Percentiles rank a stretch among this genome's conserved stretches.
Evolutionary conservation across 495 filamentous ascomycete species (phyloP).

Genomic region (Opeltia flavorubescens): DNA sequence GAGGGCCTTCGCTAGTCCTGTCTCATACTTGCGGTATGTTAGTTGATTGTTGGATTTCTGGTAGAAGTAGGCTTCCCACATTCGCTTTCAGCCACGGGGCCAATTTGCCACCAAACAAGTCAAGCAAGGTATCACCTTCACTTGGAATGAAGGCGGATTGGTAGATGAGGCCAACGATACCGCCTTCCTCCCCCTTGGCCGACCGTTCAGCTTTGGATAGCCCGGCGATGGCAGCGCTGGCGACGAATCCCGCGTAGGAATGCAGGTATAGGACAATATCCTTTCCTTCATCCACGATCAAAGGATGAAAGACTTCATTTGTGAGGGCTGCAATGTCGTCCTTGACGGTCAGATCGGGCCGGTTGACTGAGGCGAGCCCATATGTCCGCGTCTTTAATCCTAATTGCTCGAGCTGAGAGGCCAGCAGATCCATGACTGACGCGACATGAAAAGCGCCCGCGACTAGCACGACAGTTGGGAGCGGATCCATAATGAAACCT

Average conservation of each 20-base stretch:
- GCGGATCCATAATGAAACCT: constrained; percentile 2
- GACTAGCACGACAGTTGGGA: constrained; percentile 18
- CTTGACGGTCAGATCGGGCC: constrained; percentile 8
- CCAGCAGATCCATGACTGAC: constrained; percentile 16
- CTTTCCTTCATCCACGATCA: constrained; percentile 20
- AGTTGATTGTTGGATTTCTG: background rate
- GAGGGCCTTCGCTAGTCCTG: constrained; percentile 4
- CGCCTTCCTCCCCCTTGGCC: constrained; percentile 14
- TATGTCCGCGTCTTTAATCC: constrained; percentile 13
- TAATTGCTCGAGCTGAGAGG: constrained; percentile 5
- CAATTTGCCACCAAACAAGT: constrained; percentile 7
- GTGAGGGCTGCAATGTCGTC: constrained; percentile 10
- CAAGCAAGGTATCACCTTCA: background rate
- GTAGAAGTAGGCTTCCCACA: background rate
- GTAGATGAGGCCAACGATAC: constrained; percentile 19
- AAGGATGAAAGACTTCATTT: constrained; percentile 10
- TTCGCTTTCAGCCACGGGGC: constrained; percentile 5
- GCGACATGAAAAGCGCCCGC: constrained; percentile 19
- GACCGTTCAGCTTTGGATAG: constrained; percentile 15
- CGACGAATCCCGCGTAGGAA: constrained; percentile 25
- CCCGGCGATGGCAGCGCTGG: constrained; percentile 21
- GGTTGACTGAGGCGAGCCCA: constrained; percentile 15
- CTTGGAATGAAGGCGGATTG: constrained; percentile 18
- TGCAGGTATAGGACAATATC: constrained; percentile 26
- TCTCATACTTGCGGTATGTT: background rate